These are phyloP conservation scores for Candida ipomoeae DNA, from an alignment of 805 yeast genomes.

Conservation along the genomic window DNA sequence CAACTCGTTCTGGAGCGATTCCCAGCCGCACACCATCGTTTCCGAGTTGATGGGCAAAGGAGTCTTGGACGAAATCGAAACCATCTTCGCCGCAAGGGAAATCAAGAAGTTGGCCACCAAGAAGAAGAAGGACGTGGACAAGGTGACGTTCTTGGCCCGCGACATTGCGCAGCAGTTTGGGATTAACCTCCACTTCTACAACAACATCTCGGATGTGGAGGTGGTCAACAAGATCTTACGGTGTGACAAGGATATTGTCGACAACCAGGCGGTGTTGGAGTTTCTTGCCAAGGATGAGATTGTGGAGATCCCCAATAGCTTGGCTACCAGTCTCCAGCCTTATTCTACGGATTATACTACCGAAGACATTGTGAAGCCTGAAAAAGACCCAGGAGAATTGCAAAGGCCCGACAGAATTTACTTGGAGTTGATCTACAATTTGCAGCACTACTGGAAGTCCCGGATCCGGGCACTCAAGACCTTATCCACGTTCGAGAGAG, in stretches of 20 bases:
- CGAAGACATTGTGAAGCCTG: constrained; percentile 35
- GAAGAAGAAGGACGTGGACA: constrained; percentile 41
- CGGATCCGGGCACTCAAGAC: constrained; percentile 80
- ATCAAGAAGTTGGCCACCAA: constrained; percentile 41
- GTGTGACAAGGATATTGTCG: constrained; percentile 70
- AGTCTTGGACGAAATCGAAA: constrained; percentile 60
- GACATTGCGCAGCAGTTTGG: constrained; percentile 93
- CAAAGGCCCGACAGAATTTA: constrained; percentile 85
- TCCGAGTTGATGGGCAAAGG: constrained; percentile 54
- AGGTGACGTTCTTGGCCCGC: constrained; percentile 56
- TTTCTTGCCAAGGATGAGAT: constrained; percentile 75
- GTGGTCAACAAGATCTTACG: constrained; percentile 66
- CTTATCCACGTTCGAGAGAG: constrained; percentile 68
- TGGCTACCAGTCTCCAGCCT: constrained; percentile 72
- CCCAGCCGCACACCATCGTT: constrained; percentile 42
- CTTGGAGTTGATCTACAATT: constrained; percentile 75
- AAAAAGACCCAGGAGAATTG: constrained; percentile 69
- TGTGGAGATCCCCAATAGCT: constrained; percentile 65
- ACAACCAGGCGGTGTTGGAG: constrained; percentile 72
- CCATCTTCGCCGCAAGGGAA: constrained; percentile 56
- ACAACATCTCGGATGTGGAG: constrained; percentile 56
- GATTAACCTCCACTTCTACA: constrained; percentile 80
- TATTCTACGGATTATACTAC: constrained; percentile 67
- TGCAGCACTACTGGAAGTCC: constrained; percentile 88
- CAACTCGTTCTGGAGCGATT: constrained; percentile 60